Base-by-base conservation (phyloP, 768 basidiomycete species). In the Solioccasus polychromus region DNA sequence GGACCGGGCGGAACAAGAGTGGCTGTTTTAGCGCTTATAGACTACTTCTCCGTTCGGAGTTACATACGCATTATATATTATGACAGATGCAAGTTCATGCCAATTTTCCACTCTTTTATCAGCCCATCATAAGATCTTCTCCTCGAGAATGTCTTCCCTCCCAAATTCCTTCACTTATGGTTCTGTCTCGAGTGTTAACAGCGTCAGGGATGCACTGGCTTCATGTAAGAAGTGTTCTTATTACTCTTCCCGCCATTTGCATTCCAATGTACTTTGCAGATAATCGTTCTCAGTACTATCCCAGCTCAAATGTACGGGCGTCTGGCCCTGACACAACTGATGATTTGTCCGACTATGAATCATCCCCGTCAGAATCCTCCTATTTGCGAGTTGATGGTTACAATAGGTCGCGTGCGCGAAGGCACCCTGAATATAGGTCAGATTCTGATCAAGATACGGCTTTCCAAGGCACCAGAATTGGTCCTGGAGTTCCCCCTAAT, bases 231-330 rank as follows among this genome's bases (percentile, higher is more conserved):
- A n/a, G n/a, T n/a, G n/a, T n/a, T n/a, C n/a, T n/a, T n/a, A n/a
- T n/a, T n/a, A n/a, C n/a, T n/a, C n/a, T 64, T 17, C 17, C 29
- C 10, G 29, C 31, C 22, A 15, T 2, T 48, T 36, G 8, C 18
- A 24, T 18, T 38, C 36, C 44, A 23, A 50, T 39, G 10, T 47
- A 19, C 17, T 44, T 45, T 48, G 17, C 52, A 88, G 86, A 88
- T 60, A 80, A 79, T 43, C 77, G 86, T 24, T 71, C 83, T 8
- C 85, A 87, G 58, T 83, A 77, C 56, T 74, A 86, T 31, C 80
- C 79, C 18, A 78, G 77, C 40, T 79, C 81, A 8, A 72, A 74
- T 25, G 74, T 83, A 20, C 75, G 74, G n/a, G 69, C 76, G 4
- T 68, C 72, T 6, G 75, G 78, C 45, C 68, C 72, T 6, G 75